A percentile compares a stretch with the other conserved stretches of the same genome.
Conservation (phyloP, 2,329 filamentous ascomycete genomes). For the Alternaria gaisen region DNA sequence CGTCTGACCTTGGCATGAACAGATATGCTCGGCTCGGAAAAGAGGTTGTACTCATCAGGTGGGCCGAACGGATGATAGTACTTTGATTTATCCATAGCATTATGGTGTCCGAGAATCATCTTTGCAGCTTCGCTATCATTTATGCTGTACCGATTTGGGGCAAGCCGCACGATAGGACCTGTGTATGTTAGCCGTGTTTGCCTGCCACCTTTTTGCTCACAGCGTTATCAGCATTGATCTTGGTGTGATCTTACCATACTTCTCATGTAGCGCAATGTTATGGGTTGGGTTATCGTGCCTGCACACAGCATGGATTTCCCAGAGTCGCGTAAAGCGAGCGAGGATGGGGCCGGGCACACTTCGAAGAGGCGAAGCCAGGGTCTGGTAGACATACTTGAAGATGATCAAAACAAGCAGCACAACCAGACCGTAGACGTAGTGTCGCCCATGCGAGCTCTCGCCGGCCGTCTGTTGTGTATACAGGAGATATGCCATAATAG, state of each 20-base stretch:
- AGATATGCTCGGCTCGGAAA: constrained; percentile 43
- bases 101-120: neutral
- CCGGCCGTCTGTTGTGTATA: neutral
- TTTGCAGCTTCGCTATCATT: neutral
- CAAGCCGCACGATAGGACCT: neutral
- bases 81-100: neutral
- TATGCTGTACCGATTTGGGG: neutral
- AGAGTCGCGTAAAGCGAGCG: constrained; percentile 56
- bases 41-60: constrained; percentile 43
- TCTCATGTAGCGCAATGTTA: neutral
- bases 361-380: constrained; percentile 44
- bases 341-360: constrained; percentile 57
- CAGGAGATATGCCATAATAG: neutral
- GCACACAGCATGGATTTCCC: constrained; percentile 53
- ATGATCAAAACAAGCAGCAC: neutral
- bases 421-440: neutral
- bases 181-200: neutral
- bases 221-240: neutral
- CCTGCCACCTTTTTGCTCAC: neutral
- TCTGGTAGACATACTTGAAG: neutral
- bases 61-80: constrained; percentile 35
- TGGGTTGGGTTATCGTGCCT: neutral
- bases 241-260: neutral
- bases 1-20: constrained; percentile 48
- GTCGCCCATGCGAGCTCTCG: neutral